Evolutionary conservation across 1,284 basidiomycete genomes (phyloP), one percentile per base, ranked within the genome.

Genomic region (Athelia sp.): DNA sequence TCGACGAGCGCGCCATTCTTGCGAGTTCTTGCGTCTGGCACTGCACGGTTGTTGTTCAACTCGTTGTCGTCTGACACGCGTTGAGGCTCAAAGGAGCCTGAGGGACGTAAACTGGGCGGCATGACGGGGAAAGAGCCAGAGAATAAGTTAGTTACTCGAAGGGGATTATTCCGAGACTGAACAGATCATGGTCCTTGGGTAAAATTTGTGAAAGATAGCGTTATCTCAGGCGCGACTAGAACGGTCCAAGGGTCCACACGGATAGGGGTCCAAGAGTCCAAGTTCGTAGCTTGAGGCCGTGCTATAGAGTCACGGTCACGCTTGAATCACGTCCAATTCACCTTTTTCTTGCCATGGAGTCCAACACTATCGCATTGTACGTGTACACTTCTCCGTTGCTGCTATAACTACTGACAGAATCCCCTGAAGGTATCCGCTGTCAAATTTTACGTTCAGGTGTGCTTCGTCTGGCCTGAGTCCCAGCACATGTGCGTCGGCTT

Each of bases 361-460:
- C 85, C 17, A 87, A 87, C 66, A 88, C 86, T 14, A 87, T 89
- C 54, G 77, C 85, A 6, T 65, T 89, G 86, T 84, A 64, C 54
- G 84, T 75, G 3, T 22, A 21, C 19, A 24, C 34, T 24, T 31
- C 31, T 10, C 4, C 43, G 50, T 44, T 19, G 22, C 45, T 17
- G 13, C 36, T 24, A 3, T 13, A 9, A 31, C 29, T 38, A 4
- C 36, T 42, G 14, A 17, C 42, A n/a, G 43, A 32, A n/a, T 38
- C 14, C 23, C 38, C 14, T 52, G 26, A 4, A 89, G 86, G 11
- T 90, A 90, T 56, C 89, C 89, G 0, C 74, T 92, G n/a, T 90
- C 89, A 32, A 90, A 92, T 62, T 92, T 90, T 62, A 92, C 90
- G 11, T 92, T 92, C 70, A 91, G 90, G 79, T 40, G 19, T 80